Evolutionary conservation across 148 eudicot species (phyloP), one percentile per base, ranked within the genome.

Genomic region (Chenopodium formosanum): DNA sequence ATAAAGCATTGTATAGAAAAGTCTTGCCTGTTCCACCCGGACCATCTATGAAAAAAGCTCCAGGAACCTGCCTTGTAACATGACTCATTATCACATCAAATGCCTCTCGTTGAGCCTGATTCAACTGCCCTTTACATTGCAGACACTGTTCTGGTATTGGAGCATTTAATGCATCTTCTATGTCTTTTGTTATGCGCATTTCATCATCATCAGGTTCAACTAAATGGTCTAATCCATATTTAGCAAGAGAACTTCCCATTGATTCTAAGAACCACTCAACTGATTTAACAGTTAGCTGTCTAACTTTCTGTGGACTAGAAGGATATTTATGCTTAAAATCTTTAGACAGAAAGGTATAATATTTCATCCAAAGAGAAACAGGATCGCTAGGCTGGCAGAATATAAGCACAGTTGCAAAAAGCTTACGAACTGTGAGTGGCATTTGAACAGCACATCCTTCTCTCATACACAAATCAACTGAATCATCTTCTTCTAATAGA

Each of bases 1-100:
- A 69, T 3, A 69, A 12, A 3, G 73, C 73, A 17, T 69, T 69
- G 34, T 69, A 69, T 13, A 69, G 9, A 37, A 69, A 69, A 1
- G 32, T 69, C 11, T 69, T 69, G 3, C 73, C 73, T 6, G 73
- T 69, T 8, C 46, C 73, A 14, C 73, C 73, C 0, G 73, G 34
- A 2, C 73, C 73, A 69, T 73, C 75, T 37, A 73, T 34, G n/a
- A 73, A 73, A 13, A 73, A 73, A 13, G 9, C 75, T 1, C 75
- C 75, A 9, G 13, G 40, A 22, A 3, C 16, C 0, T 37, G 1
- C 16, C 17, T 0, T 17, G 14, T 37, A 0, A 37, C 46, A 73
- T 17, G 37, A 4, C 17, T 9, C 50, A 73, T 2, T 2, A 73
- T 73, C 5, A 4, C 50, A 14, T 73, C 53, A 46, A 37, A 73